phyloP scores from a whole-genome alignment of 2,329 filamentous ascomycete species.

The Diplocarpon rosae region DNA sequence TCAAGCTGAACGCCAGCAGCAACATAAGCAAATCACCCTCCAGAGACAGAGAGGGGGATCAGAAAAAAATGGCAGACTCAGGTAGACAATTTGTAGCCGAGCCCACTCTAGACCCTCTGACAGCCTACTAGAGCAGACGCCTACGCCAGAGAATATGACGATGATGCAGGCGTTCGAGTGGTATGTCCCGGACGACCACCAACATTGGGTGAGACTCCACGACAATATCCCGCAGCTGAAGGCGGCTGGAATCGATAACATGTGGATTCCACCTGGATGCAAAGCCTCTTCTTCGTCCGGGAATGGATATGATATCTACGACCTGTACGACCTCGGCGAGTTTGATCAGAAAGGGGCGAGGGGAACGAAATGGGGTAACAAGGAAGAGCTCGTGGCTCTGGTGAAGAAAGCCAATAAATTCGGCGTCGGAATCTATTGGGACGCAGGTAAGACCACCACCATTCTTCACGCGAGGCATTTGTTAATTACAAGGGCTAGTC shows the following conservation, averaged over 20 bases:
- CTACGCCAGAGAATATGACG: slow-evolving; percentile 37
- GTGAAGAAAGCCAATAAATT: slow-evolving; percentile 37
- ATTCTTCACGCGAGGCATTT: background rate
- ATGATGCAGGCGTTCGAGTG: slow-evolving; percentile 66
- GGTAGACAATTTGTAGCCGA: slow-evolving; percentile 3
- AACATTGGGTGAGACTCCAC: slow-evolving; percentile 50
- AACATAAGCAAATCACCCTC: too few relatives aligned
- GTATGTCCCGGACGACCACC: slow-evolving; percentile 50
- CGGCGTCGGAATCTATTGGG: slow-evolving; percentile 52
- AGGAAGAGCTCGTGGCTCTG: slow-evolving; percentile 47
- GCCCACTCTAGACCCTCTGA: background rate
- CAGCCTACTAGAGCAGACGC: slow-evolving; percentile 15
- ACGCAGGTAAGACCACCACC: slow-evolving; percentile 33
- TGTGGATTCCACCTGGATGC: slow-evolving; percentile 63
- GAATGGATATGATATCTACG: slow-evolving; percentile 61
- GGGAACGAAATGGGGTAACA: slow-evolving; percentile 58
- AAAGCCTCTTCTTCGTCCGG: slow-evolving; percentile 51
- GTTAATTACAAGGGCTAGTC: slow-evolving; percentile 31
- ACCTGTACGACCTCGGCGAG: slow-evolving; percentile 60
- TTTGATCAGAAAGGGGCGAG: slow-evolving; percentile 57
- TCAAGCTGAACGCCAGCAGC: too few relatives aligned
- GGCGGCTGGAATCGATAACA: slow-evolving; percentile 46
- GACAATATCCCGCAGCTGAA: slow-evolving; percentile 42
- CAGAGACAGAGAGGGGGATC: too few relatives aligned
- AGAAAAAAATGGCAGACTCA: slow-evolving; percentile 14